phyloP scores from a whole-genome alignment of 805 yeast genomes.

The Starmerella kuoi region DNA sequence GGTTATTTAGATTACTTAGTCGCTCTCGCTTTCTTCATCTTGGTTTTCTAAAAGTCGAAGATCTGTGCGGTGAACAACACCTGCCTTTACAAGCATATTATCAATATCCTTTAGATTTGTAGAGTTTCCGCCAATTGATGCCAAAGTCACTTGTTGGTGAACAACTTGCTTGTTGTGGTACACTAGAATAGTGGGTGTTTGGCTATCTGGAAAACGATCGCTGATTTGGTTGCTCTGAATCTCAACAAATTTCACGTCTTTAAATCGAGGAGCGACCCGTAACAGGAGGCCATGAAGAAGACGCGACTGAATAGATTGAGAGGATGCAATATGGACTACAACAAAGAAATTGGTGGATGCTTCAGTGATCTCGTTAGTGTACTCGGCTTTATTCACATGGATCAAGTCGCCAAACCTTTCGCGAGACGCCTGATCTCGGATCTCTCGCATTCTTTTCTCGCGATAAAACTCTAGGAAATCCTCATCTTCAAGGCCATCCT shows the following conservation, averaged over 20 bases:
- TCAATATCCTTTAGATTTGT: slow-evolving; percentile 62
- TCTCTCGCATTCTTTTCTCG: slow-evolving; percentile 62
- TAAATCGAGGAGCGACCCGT: slow-evolving; percentile 51
- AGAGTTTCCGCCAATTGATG: slow-evolving; percentile 73
- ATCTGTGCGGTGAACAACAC: slow-evolving; percentile 57
- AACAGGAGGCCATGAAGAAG: slow-evolving; percentile 48
- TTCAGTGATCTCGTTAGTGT: slow-evolving; percentile 70
- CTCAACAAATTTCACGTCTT: slow-evolving; percentile 81
- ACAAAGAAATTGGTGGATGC: slow-evolving; percentile 55
- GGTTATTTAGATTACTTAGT: no score
- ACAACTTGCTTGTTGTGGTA: slow-evolving; percentile 68
- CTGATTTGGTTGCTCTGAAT: slow-evolving; percentile 85
- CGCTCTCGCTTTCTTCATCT: slow-evolving; percentile 5
- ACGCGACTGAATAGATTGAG: slow-evolving; percentile 54
- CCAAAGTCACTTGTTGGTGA: slow-evolving; percentile 69
- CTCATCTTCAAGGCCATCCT: slow-evolving; percentile 79
- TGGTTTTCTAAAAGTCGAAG: slow-evolving; percentile 46
- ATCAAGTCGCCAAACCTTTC: slow-evolving; percentile 62
- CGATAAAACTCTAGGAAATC: slow-evolving; percentile 64
- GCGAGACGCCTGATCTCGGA: slow-evolving; percentile 44
- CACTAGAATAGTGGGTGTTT: slow-evolving; percentile 81
- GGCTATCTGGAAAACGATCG: slow-evolving; percentile 79
- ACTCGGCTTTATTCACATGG: slow-evolving; percentile 78
- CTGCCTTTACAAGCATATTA: slow-evolving; percentile 49
- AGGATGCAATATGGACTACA: slow-evolving; percentile 62